Conservation (phyloP, 805 yeast species). For the Saccharomyces paradoxus region DNA sequence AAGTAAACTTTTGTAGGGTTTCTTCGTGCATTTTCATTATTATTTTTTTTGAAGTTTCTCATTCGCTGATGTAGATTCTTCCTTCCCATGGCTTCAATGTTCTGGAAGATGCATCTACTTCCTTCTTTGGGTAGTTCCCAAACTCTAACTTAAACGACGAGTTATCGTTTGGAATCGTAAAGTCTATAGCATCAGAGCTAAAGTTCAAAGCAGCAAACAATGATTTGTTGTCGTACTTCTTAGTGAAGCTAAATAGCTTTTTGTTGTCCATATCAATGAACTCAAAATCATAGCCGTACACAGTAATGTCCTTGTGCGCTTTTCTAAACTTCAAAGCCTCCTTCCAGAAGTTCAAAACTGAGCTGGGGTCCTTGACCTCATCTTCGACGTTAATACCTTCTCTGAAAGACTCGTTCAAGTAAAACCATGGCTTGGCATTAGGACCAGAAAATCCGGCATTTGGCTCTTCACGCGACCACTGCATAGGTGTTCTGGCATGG, state of each 20-base stretch:
- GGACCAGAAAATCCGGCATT: slow-evolving; percentile 39
- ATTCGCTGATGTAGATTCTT: slow-evolving; percentile 28
- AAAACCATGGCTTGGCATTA: slow-evolving; percentile 36
- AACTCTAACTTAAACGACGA: slow-evolving; percentile 26
- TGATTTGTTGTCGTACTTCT: slow-evolving; percentile 28
- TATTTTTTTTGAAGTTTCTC: background rate
- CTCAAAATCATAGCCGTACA: slow-evolving; percentile 38
- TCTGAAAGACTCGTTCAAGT: slow-evolving; percentile 6
- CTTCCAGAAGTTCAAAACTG: slow-evolving; percentile 40
- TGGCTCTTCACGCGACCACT: slow-evolving; percentile 35
- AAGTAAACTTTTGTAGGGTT: no score
- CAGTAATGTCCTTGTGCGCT: slow-evolving; percentile 35
- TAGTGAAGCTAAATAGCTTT: slow-evolving; percentile 35
- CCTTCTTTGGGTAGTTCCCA: slow-evolving; percentile 23
- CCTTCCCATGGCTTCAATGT: slow-evolving; percentile 38
- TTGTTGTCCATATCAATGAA: slow-evolving; percentile 37
- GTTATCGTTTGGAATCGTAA: slow-evolving; percentile 28
- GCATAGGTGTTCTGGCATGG: slow-evolving; percentile 46
- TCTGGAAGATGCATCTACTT: slow-evolving; percentile 10
- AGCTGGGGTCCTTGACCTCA: slow-evolving; percentile 39
- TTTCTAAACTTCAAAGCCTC: slow-evolving; percentile 37
- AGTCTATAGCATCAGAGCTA: slow-evolving; percentile 27
- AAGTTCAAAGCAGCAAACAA: slow-evolving; percentile 39
- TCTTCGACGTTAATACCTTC: slow-evolving; percentile 40
- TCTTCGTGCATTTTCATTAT: background rate